These are phyloP conservation scores for Penicillium oxalicum DNA, from an alignment of 2,329 filamentous ascomycete genomes.

Conservation along the genomic window DNA sequence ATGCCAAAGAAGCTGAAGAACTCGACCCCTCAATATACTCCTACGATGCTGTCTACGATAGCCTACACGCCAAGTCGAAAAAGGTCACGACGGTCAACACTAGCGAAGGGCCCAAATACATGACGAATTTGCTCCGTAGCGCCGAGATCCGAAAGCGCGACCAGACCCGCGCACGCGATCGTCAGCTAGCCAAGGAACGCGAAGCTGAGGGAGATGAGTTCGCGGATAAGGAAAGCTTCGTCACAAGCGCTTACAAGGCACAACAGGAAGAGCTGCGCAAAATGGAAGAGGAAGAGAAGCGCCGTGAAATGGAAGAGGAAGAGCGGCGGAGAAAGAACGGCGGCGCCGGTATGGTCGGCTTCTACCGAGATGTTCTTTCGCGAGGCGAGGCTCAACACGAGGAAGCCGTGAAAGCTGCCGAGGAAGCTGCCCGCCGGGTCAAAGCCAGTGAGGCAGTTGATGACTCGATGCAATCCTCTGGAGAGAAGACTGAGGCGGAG, in stretches of 20 bases:
- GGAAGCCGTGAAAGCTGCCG: slow-evolving; percentile 51
- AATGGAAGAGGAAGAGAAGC: slow-evolving; percentile 55
- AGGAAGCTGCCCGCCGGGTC: slow-evolving; percentile 35
- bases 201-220: slow-evolving; percentile 63
- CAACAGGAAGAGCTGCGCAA: slow-evolving; percentile 56
- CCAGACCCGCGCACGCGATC: slow-evolving; percentile 56
- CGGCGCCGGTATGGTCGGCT: slow-evolving; percentile 52
- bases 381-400: slow-evolving; percentile 53
- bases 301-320: slow-evolving; percentile 49
- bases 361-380: slow-evolving; percentile 56
- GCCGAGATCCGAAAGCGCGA: slow-evolving; percentile 59
- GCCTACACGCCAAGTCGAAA: slow-evolving; percentile 38
- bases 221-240: slow-evolving; percentile 62
- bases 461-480: slow-evolving; percentile 23
- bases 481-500: slow-evolving; percentile 46
- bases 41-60: slow-evolving; percentile 47
- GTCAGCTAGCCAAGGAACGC: slow-evolving; percentile 54
- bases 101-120: slow-evolving; percentile 51
- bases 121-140: slow-evolving; percentile 53
- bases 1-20: slow-evolving; percentile 39
- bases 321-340: slow-evolving; percentile 43
- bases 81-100: slow-evolving; percentile 17
- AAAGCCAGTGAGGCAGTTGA: slow-evolving; percentile 31
- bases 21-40: slow-evolving; percentile 46
- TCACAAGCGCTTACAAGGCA: slow-evolving; percentile 58